Base-by-base conservation (phyloP, 495 filamentous ascomycete genomes). In the Hypoxylon fuscum region DNA sequence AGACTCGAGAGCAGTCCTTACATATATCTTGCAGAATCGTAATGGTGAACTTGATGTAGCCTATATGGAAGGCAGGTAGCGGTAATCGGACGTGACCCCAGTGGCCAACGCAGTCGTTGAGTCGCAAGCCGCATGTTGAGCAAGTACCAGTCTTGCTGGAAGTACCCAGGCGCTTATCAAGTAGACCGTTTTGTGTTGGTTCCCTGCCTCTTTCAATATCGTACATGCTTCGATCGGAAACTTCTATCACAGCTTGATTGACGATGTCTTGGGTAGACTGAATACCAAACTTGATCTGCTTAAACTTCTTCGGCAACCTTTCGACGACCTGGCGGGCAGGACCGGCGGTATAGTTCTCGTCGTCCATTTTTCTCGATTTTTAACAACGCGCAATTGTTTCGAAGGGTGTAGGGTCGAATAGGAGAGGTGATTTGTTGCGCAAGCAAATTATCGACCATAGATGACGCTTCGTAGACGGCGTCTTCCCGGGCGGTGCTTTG, bases 181-280 rank as follows among this genome's bases (percentile, higher is more conserved):
- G 83, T 25, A 92, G 89, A 25, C 95, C 96, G 81, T 98, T 83
- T 27, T 82, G 74, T 46, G 88, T 89, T 9, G 91, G 83, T 1
- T 77, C 77, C 61, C 95, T 79, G 55, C 87, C 85, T 59, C 87
- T 85, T 37, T 88, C 87, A 50, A 94, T 79, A 76, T 97, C 92
- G 79, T 93, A 98, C 52, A 98, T 85, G 72, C 91, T 87, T 68
- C 92, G 84, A 71, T 96, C 91, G 7, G 90, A 93, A 41, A 98
- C 90, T 74, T 97, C 92, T 53, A 97, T 82, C 22, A 97, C 92
- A 64, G 87, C 90, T 76, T 98, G 96, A 66, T 91, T 93, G 50
- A 96, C 89, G 59, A 98, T 96, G 67, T 97, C 93, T 71, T 96
- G 88, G 59, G 88, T 90, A 14, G 92, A 96, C 88, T 94, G 83